Evolutionary conservation across 495 filamentous ascomycete species (phyloP), one percentile per base, ranked within the genome.

Genomic region (Penicillium cataractarum): DNA sequence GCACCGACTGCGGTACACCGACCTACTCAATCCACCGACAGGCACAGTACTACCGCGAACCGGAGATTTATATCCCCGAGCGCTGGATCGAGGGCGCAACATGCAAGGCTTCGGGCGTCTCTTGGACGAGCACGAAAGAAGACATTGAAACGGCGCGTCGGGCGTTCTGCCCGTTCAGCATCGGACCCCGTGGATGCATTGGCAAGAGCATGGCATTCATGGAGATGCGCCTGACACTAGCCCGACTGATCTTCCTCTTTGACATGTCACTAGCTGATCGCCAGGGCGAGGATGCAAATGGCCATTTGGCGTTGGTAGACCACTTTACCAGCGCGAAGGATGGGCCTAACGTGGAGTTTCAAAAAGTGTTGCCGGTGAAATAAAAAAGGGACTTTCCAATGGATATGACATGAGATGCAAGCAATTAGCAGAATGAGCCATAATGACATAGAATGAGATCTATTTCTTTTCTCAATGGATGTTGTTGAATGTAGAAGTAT

Each of bases 21-120:
- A 77, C 76, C 10, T 88, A 85, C 76, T 72, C 81, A 3, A 76
- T 89, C 31, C 85, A 87, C 61, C 84, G 86, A 42, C 80, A 86
- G 66, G 71, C 76, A 6, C 27, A 68, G 9, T 87, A 87, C 74
- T 89, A 82, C 68, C 76, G 78, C 0, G 72, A 83, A 17, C 76
- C 87, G 0, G 82, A 77, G 52, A 58, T 62, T 0, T 87, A 76
- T 65, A 61, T 75, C 10, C 85, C 84, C 0, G 79, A 85, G 59
- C 82, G 85, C 21, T 88, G 85, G 85, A 78, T 87, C 35, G 75
- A 78, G 59, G 75, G 74, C 15, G 74, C 65, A 8, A 74, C 58
- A 15, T 77, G 74, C 61, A 66, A 66, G 22, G 62, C 65, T 0
- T 56, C 37, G 1, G 52, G 57, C 0, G 52, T 49, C 22, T 60